Conservation (phyloP, 2,329 filamentous ascomycete genomes). For the Trichoderma sp. region DNA sequence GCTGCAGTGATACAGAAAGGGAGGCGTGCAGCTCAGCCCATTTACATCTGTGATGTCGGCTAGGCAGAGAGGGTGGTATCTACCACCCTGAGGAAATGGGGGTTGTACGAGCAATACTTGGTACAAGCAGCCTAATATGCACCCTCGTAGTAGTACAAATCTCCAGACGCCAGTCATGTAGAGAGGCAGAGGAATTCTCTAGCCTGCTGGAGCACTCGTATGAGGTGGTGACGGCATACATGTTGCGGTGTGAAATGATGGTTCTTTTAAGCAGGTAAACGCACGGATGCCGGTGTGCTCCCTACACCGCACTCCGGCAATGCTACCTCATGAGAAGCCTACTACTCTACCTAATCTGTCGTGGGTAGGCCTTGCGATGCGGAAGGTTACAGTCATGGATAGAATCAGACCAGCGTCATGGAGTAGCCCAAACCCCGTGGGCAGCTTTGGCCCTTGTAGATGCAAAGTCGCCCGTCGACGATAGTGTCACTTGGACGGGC, state of each 20-base stretch:
- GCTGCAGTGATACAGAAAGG: not conserved
- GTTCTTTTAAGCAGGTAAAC: not conserved
- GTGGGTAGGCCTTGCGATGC: not conserved
- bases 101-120: not conserved
- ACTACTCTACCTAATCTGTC: not conserved
- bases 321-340: not conserved
- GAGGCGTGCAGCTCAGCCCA: constrained; percentile 7
- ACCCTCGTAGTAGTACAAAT: not conserved
- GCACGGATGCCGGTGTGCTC: not conserved
- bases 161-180: not conserved
- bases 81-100: not conserved
- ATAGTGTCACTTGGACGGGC: not conserved
- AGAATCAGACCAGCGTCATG: not conserved
- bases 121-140: not conserved
- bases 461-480: not conserved
- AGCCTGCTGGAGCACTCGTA: not conserved
- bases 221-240: not conserved
- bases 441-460: not conserved
- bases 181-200: not conserved
- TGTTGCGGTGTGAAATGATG: constrained; percentile 1
- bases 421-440: not conserved
- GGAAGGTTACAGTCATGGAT: not conserved
- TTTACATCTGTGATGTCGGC: not conserved
- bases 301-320: not conserved
- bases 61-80: not conserved